These are phyloP conservation scores for Stevia rebaudiana DNA, from an alignment of 140 eudicot genomes.

Conservation along the genomic window DNA sequence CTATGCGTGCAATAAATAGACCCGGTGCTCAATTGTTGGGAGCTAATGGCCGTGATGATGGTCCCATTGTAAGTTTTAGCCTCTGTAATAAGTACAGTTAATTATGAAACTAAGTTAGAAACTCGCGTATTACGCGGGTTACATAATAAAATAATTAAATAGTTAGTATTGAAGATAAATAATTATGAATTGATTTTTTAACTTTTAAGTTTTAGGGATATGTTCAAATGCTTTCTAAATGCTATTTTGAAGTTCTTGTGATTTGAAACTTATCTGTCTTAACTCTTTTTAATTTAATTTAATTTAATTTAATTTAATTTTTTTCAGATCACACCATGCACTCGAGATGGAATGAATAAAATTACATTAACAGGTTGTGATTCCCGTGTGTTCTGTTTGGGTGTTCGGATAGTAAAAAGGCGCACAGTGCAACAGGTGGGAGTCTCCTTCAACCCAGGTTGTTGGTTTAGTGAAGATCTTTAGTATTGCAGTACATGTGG, in stretches of 20 bases:
- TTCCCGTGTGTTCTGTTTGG: constrained; percentile 74
- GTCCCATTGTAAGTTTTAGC: constrained; percentile 62
- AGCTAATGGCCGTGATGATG: constrained; percentile 91
- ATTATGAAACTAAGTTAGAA: too few species aligned
- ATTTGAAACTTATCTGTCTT: background rate
- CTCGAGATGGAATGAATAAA: constrained; percentile 73
- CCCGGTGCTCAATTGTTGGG: constrained; percentile 80
- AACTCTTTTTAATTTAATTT: too few species aligned
- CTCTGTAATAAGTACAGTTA: background rate
- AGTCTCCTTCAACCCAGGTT: background rate
- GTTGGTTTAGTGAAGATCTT: constrained; percentile 2
- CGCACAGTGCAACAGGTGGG: constrained; percentile 77
- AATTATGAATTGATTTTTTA: too few species aligned
- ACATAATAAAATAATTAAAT: too few species aligned
- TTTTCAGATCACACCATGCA: constrained; percentile 75
- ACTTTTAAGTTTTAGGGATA: too few species aligned
- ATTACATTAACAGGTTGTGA: constrained; percentile 70
- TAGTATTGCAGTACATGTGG: background rate
- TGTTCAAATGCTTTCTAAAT: background rate
- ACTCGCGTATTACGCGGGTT: too few species aligned
- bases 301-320: too few species aligned
- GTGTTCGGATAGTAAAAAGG: constrained; percentile 72
- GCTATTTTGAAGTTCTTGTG: constrained; percentile 2
- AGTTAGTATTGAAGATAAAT: too few species aligned
- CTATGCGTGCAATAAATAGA: constrained; percentile 72